Evolutionary conservation across 2,329 filamentous ascomycete genomes (phyloP).

Genomic region (Fusarium devonianum): DNA sequence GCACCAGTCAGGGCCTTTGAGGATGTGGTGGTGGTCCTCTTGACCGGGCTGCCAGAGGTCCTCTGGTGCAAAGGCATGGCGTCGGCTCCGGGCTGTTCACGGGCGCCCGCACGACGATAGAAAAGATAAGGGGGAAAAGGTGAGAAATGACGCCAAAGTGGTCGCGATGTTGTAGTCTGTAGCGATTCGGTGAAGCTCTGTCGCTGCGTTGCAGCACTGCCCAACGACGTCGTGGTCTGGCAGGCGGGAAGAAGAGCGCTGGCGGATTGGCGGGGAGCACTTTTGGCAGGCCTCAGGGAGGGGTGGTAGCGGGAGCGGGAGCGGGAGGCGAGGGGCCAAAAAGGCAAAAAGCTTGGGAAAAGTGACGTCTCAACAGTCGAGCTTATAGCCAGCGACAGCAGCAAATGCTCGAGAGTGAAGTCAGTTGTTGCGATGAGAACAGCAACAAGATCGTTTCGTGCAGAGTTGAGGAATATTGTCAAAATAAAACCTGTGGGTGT

Average conservation of each 20-base stretch:
- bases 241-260: constrained; percentile 36
- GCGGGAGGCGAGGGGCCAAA: constrained; percentile 38
- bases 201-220: constrained; percentile 43
- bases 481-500: constrained; percentile 36
- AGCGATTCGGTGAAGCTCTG: constrained; percentile 32
- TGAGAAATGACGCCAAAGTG: constrained; percentile 23
- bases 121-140: constrained; percentile 15
- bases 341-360: constrained; percentile 19
- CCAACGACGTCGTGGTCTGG: constrained; percentile 42
- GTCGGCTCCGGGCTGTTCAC: constrained; percentile 31
- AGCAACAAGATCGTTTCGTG: constrained; percentile 9
- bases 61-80: constrained; percentile 43
- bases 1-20: constrained; percentile 37
- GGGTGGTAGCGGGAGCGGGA: constrained; percentile 36
- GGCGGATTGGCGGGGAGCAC: constrained; percentile 34
- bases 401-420: constrained; percentile 11
- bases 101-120: constrained; percentile 32
- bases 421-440: constrained; percentile 11
- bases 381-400: constrained; percentile 7
- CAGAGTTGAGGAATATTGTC: constrained; percentile 27
- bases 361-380: constrained; percentile 28
- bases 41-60: constrained; percentile 38
- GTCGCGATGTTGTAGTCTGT: constrained; percentile 28
- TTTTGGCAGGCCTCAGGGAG: constrained; percentile 24
- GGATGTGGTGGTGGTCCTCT: constrained; percentile 34